These are phyloP conservation scores for Pythium folliculosum DNA, from an alignment of 352 stramenopile genomes.

Conservation along the genomic window DNA sequence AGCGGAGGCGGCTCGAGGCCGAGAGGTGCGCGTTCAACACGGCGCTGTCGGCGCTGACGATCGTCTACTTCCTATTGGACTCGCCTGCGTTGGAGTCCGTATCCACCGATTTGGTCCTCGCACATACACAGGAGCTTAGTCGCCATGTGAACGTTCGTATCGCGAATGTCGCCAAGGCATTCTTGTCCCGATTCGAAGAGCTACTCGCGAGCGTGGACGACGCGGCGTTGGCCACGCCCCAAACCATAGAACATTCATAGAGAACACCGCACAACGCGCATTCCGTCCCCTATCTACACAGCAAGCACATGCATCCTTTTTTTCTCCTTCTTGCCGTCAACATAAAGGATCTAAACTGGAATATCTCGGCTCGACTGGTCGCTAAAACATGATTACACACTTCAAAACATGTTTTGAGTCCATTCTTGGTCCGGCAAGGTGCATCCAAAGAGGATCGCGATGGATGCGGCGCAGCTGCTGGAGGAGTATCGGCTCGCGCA, in stretches of 20 bases:
- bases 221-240: too few species aligned
- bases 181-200: constrained; percentile 45
- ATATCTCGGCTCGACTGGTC: too few species aligned
- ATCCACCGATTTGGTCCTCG: constrained; percentile 36
- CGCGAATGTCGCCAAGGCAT: constrained; percentile 51
- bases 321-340: too few species aligned
- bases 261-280: not conserved
- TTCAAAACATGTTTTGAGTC: not conserved
- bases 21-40: constrained; percentile 38
- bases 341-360: too few species aligned
- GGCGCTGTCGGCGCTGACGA: constrained; percentile 53
- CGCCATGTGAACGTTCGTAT: constrained; percentile 43
- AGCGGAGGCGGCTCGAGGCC: not conserved
- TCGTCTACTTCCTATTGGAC: constrained; percentile 71
- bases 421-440: not conserved
- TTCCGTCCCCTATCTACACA: too few species aligned
- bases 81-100: constrained; percentile 48
- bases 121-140: constrained; percentile 37
- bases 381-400: constrained; percentile 10
- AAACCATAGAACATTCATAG: too few species aligned
- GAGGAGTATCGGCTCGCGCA: constrained; percentile 40
- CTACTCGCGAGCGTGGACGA: constrained; percentile 29
- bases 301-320: too few species aligned
- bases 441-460: not conserved
- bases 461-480: constrained; percentile 27